Base-by-base conservation (phyloP, 1,139 yeast species). In the Debaryomyces subglobosus region DNA sequence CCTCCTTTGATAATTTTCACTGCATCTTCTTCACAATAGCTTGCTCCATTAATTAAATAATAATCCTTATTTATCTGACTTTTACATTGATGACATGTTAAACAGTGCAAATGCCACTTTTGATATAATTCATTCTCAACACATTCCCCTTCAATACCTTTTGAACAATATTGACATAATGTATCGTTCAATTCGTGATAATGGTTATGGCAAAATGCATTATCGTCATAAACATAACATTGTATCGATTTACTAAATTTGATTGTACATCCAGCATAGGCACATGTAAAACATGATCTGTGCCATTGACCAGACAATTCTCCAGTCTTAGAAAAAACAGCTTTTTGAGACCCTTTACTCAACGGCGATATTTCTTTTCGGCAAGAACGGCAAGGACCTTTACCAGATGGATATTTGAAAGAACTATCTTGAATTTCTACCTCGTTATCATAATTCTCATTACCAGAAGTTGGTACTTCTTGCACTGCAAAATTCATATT, bases 291-390 rank as follows among this genome's bases (percentile, higher is more conserved):
- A 64, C 99, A 94, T 13, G 76, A 70, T 45, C 96, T 77, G 64
- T 94, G 99, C 98, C 98, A 92, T 66, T 91, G 95, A 0, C 99
- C 99, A 1, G 92, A 80, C 38, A 94, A 71, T 58, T 87, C 92
- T 20, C 87, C 86, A 45, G 89, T 90, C 54, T 82, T 84, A 10
- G 97, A 89, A 64, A 84, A 86, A n/a, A 94, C 68, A 0, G 79
- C 63, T 53, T 67, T 71, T 36, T 65, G 59, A 3, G 62, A 42
- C 0, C 79, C 79, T 42, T 82, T 51, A 78, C 80, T 71, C 73
- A 81, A 39, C 54, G 53, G 50, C 12, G 59, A 61, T 36, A 85
- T 80, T 20, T 63, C 68, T 25, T 64, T 57, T 8, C 67, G 62
- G 71, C 99, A 92, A 34, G 71, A 60, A 52, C 94, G 79, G 61